Conservation (phyloP, 1,284 basidiomycete species). For the Veloboletus limbatus region DNA sequence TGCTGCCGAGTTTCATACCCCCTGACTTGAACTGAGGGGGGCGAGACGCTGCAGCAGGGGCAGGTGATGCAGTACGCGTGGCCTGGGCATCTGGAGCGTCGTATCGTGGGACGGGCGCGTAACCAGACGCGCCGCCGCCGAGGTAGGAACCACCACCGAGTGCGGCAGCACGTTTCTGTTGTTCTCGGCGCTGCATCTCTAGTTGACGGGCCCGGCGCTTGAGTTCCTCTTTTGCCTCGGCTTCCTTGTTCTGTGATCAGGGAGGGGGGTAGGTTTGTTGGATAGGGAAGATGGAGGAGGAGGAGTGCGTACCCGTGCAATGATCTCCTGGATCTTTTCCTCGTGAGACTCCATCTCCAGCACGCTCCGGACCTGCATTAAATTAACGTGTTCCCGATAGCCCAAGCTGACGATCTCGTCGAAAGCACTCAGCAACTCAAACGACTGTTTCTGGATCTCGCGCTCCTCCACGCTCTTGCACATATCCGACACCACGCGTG, state of each 20-base stretch:
- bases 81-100: slow-evolving; percentile 54
- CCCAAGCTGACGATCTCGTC: slow-evolving; percentile 96
- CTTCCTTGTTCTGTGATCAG: slow-evolving; percentile 87
- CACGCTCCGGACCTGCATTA: slow-evolving; percentile 89
- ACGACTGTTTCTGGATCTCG: slow-evolving; percentile 89
- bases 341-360: slow-evolving; percentile 99
- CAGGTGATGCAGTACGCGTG: slow-evolving; percentile 50
- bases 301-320: slow-evolving; percentile 71
- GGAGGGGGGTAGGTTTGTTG: no score
- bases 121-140: slow-evolving; percentile 63
- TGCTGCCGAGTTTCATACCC: slow-evolving; percentile 97
- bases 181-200: slow-evolving; percentile 95
- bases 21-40: slow-evolving; percentile 88
- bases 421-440: slow-evolving; percentile 93
- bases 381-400: slow-evolving; percentile 90
- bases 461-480: slow-evolving; percentile 86
- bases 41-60: slow-evolving; percentile 47
- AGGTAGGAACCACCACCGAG: slow-evolving; percentile 52
- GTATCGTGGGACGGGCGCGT: slow-evolving; percentile 68
- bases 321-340: slow-evolving; percentile 99
- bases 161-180: slow-evolving; percentile 70
- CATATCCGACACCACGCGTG: slow-evolving; percentile 91
- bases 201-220: slow-evolving; percentile 97
- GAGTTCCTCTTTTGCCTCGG: slow-evolving; percentile 98
- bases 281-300: no score